Conservation (phyloP, 805 yeast species). For the Nematodospora valgi region DNA sequence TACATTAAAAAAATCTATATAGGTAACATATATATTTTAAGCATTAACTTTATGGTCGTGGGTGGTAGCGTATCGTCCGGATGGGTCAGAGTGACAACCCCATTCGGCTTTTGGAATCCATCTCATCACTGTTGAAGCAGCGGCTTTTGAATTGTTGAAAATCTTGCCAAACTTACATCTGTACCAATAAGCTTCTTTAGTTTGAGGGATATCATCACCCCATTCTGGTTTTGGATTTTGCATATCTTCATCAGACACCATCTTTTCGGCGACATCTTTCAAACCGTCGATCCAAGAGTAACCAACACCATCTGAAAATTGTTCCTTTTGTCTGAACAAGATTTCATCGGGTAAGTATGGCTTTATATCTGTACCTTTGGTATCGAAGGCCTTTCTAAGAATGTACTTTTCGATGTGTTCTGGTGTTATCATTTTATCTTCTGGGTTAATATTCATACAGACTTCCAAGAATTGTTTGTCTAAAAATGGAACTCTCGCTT, state of each 20-base stretch:
- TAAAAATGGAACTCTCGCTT: constrained; percentile 98
- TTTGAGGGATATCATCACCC: constrained; percentile 93
- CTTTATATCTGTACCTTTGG: constrained; percentile 71
- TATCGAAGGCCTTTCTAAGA: constrained; percentile 96
- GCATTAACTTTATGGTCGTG: constrained; percentile 60
- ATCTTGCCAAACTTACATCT: constrained; percentile 92
- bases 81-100: constrained; percentile 99
- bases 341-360: constrained; percentile 97
- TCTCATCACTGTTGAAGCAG: constrained; percentile 96
- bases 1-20: neutral
- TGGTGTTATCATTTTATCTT: constrained; percentile 78
- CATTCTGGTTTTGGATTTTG: constrained; percentile 91
- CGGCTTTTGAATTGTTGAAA: constrained; percentile 75
- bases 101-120: constrained; percentile 99
- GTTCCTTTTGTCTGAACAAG: constrained; percentile 99
- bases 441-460: constrained; percentile 92
- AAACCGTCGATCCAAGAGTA: constrained; percentile 99
- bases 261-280: constrained; percentile 89
- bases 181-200: constrained; percentile 99
- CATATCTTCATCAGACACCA: constrained; percentile 85
- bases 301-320: constrained; percentile 99
- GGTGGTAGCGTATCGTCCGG: constrained; percentile 92
- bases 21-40: too few species aligned
- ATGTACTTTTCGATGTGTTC: constrained; percentile 93
- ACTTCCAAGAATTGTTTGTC: constrained; percentile 89